Evolutionary conservation across 192 early-diverging fungal species (phyloP).

Genomic region (Podila clonocystis): DNA sequence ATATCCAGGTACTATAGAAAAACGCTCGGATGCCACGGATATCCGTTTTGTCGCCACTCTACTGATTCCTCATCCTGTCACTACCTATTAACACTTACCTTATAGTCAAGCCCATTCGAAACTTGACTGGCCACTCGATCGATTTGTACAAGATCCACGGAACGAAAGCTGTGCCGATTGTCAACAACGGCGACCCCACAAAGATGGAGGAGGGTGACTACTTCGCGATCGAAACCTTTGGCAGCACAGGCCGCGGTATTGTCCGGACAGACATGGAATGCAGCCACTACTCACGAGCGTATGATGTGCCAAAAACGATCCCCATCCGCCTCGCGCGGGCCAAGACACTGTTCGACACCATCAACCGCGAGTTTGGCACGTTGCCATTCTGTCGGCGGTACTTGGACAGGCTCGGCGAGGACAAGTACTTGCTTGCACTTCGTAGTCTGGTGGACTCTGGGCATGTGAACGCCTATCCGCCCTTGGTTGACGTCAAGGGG

Average conservation of each 20-base stretch:
- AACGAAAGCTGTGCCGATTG: conserved; percentile 96
- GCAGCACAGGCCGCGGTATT: conserved; percentile 90
- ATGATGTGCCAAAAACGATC: conserved; percentile 62
- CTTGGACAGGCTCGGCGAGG: conserved; percentile 93
- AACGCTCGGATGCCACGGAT: too few species aligned
- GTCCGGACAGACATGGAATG: conserved; percentile 91
- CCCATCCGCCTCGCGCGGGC: conserved; percentile 75
- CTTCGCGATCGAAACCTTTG: conserved; percentile 98
- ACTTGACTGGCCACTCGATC: conserved; percentile 97
- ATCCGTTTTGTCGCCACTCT: too few species aligned
- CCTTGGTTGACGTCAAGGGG: conserved; percentile 85
- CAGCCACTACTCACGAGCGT: conserved; percentile 85
- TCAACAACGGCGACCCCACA: conserved; percentile 82
- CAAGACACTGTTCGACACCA: conserved; percentile 78
- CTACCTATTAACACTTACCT: neutral
- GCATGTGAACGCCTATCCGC: conserved; percentile 85
- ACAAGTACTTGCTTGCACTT: conserved; percentile 86
- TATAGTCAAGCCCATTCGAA: conserved; percentile 92
- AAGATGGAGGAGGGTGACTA: conserved; percentile 97
- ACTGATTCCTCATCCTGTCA: neutral
- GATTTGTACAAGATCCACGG: conserved; percentile 90
- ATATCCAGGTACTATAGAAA: conserved; percentile 63
- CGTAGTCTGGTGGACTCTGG: conserved; percentile 86
- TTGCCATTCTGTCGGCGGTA: conserved; percentile 96
- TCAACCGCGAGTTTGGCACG: conserved; percentile 93